Evolutionary conservation across 1,284 basidiomycete species (phyloP), one percentile per base, ranked within the genome.

Genomic region (Rhodotorula glutinis): DNA sequence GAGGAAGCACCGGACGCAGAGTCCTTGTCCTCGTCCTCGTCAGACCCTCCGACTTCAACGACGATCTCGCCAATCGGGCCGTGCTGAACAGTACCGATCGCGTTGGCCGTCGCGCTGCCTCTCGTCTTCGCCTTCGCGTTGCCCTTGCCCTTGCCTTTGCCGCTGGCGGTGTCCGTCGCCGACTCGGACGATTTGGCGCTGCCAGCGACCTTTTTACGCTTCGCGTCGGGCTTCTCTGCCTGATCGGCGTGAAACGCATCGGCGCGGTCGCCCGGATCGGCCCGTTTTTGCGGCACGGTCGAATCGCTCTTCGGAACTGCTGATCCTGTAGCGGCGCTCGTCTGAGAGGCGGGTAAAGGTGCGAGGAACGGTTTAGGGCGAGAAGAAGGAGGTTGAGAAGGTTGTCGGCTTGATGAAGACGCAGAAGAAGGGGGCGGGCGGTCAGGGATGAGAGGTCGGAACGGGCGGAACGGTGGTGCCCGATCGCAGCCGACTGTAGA

Each of bases 361-460:
- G 17, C 23, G 38, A 29, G 52, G 44, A 33, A 47, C 27, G 60
- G 53, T 55, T 5, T 23, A 2, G 62, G 43, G 5, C 29, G 14
- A 19, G 27, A 7, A 16, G 21, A 52, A 11, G 30, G 10, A 25
- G 53, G 8, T 30, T 52, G 44, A 54, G 30, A 2, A 13, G 27
- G 21, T 46, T 51, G 17, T 27, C 17, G 21, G 21, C 23, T 27
- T 9, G 41, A 49, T 23, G 53, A 30, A 13, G 53, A 11, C 8
- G 33, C 7, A 14, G n/a, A 14, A 5, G 19, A 23, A 1, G 49
- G 13, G 9, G 49, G 43, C 7, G 49, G 49, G 4, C 57, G 25
- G 33, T 60, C 61, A 38, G 43, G 46, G 46, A 66, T 40, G 25
- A 70, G 49, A 16, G 68, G 64, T 25, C 54, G 53, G 53, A 63